Percentiles rank a stretch among this genome's conserved stretches.
These are phyloP conservation scores for Volvox carteri DNA, from an alignment of 163 green algal species.

Conservation along the genomic window DNA sequence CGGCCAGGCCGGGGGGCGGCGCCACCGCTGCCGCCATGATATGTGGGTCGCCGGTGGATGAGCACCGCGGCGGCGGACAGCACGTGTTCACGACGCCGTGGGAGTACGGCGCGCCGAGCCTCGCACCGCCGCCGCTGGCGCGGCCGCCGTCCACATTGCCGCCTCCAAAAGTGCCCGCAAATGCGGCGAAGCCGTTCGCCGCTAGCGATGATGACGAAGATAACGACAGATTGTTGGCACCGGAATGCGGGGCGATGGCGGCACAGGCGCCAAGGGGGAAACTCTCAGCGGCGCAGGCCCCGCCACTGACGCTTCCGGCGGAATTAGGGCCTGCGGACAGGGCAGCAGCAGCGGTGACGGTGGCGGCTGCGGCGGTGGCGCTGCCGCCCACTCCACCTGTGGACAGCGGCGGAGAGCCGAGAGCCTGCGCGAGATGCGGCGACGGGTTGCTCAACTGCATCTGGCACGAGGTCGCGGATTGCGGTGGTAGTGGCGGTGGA, in stretches of 20 bases:
- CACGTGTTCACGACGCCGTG: conserved; percentile 39
- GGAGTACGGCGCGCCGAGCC: background rate
- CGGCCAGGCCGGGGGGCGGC: background rate
- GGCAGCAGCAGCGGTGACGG: too few species aligned
- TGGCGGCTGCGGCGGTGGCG: too few species aligned
- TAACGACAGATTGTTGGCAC: too few species aligned
- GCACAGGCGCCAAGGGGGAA: too few species aligned
- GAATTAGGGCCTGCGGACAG: background rate
- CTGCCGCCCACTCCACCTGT: background rate
- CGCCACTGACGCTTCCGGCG: background rate
- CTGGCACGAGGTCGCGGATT: background rate
- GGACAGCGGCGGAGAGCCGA: background rate
- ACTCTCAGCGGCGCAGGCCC: background rate
- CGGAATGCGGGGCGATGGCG: too few species aligned
- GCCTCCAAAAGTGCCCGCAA: background rate
- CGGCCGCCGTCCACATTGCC: background rate
- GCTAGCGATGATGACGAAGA: too few species aligned
- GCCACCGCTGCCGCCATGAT: too few species aligned
- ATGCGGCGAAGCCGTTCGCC: background rate
- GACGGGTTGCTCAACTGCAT: background rate
- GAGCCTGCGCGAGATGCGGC: background rate
- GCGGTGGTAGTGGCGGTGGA: background rate
- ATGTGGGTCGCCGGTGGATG: background rate
- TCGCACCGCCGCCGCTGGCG: background rate
- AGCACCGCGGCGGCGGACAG: conserved; percentile 18